A percentile compares a stretch with the other conserved stretches of the same genome.
These are phyloP conservation scores for Osmanthus fragrans DNA, from an alignment of 257 asterid species.

Conservation along the genomic window DNA sequence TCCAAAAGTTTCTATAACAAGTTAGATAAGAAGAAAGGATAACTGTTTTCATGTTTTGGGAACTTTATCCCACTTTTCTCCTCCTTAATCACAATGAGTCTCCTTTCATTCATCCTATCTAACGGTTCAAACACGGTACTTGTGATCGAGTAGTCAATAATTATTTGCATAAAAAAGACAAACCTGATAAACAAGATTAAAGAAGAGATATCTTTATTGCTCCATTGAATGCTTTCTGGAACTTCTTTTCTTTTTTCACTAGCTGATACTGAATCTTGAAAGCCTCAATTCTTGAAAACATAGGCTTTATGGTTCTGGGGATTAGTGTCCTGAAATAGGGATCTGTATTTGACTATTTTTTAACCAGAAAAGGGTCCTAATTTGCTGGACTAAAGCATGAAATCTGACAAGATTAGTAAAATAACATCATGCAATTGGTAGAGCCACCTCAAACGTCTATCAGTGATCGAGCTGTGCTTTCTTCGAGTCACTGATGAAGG, in stretches of 20 bases:
- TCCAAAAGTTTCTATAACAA: constrained; percentile 16
- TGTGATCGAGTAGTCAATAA: background rate
- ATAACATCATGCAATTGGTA: constrained; percentile 21
- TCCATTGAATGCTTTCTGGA: constrained; percentile 29
- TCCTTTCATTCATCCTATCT: too few relatives aligned
- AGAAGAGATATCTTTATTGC: constrained; percentile 31
- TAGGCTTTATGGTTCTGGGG: constrained; percentile 28
- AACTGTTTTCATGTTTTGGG: background rate
- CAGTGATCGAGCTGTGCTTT: constrained; percentile 30
- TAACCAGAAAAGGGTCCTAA: constrained; percentile 20
- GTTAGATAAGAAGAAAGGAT: too few relatives aligned
- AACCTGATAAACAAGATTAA: constrained; percentile 21
- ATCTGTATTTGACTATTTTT: constrained; percentile 22
- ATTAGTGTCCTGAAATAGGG: constrained; percentile 32
- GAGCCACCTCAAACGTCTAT: constrained; percentile 29
- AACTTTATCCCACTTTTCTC: background rate
- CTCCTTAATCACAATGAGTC: background rate
- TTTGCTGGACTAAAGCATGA: constrained; percentile 26
- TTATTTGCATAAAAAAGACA: constrained; percentile 20
- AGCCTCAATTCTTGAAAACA: constrained; percentile 7
- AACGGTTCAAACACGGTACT: too few relatives aligned
- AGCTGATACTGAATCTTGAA: constrained; percentile 23
- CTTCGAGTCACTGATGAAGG: constrained; percentile 31
- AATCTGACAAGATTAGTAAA: background rate
- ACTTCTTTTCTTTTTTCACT: constrained; percentile 22